These are phyloP conservation scores for Conticribra guillardii DNA, from an alignment of 108 stramenopile genomes.

Conservation along the genomic window DNA sequence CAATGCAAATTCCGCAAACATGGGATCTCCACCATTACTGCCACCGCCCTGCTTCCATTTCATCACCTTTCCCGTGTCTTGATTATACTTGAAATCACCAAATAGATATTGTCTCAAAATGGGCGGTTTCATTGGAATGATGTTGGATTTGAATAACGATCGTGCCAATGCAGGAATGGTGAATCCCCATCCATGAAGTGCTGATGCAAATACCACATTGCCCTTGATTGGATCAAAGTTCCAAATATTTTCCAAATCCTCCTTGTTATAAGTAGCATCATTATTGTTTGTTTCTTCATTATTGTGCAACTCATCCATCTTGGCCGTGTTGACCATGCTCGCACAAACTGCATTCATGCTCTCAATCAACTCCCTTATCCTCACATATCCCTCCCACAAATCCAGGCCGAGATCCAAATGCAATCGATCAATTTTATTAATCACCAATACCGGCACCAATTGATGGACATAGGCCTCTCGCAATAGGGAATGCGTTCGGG, in stretches of 20 bases:
- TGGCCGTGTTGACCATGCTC: conserved; percentile 60
- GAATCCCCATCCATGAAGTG: conserved; percentile 97
- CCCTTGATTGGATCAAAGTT: conserved; percentile 93
- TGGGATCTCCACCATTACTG: conserved; percentile 44
- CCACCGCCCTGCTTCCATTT: conserved; percentile 67
- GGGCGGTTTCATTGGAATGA: conserved; percentile 72
- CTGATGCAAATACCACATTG: conserved; percentile 95
- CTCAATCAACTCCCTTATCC: conserved; percentile 90
- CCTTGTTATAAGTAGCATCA: too few species aligned
- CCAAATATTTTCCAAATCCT: conserved; percentile 72
- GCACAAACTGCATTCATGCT: conserved; percentile 92
- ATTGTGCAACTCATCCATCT: conserved; percentile 50
- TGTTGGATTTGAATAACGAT: conserved; percentile 75
- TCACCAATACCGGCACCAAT: conserved; percentile 89
- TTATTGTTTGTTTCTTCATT: neutral
- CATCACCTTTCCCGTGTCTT: conserved; percentile 63
- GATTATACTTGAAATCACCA: conserved; percentile 75
- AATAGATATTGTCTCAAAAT: conserved; percentile 76
- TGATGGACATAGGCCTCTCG: conserved; percentile 92
- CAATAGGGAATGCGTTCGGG: conserved; percentile 95
- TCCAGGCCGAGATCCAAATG: conserved; percentile 79
- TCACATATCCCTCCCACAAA: conserved; percentile 87
- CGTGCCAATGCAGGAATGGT: conserved; percentile 75
- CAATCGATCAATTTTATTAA: conserved; percentile 95
- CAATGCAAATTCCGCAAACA: conserved; percentile 83